Base-by-base conservation (phyloP, 2,329 filamentous ascomycete genomes). In the Orbilia ellipsospora region DNA sequence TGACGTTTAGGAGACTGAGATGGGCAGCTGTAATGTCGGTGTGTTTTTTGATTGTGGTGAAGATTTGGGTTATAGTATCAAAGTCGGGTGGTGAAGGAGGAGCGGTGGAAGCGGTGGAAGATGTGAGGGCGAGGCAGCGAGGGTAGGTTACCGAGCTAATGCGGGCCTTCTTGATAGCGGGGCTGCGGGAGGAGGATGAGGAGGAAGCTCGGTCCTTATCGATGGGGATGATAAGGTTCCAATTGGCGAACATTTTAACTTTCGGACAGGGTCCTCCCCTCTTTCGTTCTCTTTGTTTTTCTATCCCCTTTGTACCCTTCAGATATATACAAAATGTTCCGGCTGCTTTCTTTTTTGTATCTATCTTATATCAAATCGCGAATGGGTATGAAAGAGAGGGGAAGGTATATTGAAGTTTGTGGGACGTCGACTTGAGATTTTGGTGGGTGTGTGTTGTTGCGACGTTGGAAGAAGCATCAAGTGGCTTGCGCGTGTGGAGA, bases 141-240 rank as follows among this genome's bases (percentile, higher is more conserved):
- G 69, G 69, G 42, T 62, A 73, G 23, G 69, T 67, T 23, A 67
- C 44, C 23, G 69, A 73, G 20, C 52, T 62, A 10, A 73, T 18
- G 28, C 69, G 62, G 26, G 62, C 69, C 55, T 66, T 65, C 18
- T 73, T 73, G 62, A 73, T 57, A 18, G 62, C 56, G 55, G 69
- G 69, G 51, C 57, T 62, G 15, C 40, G 56, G 20, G 20, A 44
- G 55, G 69, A 40, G 31, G 31, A 31, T 3, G 28, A 36, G 31
- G 31, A 36, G 31, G 31, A 36, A 36, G 5, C 31, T 50, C 44
- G 60, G 69, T 73, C 69, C 62, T 73, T 72, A 52, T 72, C 60
- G 28, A 60, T 55, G 28, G 61, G 69, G 62, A 73, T 66, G 26
- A 73, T 56, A 40, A 73, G 69, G 42, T 66, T 73, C 69, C 69